Evolutionary conservation across 169 alveolate species (phyloP).

Genomic region (Babesia divergens): DNA sequence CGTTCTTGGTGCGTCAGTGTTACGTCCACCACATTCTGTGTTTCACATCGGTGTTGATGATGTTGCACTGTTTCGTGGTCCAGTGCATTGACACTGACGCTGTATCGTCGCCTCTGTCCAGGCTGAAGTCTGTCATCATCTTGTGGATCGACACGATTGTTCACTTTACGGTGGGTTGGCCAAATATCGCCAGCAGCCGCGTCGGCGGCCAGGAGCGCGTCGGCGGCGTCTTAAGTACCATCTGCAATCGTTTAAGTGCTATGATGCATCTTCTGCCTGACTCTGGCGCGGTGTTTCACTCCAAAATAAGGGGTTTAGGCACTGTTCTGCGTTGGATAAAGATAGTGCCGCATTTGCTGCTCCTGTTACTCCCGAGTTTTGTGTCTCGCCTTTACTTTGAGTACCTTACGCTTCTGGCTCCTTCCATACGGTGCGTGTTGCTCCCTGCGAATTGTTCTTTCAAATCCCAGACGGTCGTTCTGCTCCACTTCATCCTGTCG

Average conservation of each 20-base stretch:
- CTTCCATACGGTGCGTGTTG: slow-evolving; percentile 3
- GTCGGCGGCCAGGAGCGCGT: neutral
- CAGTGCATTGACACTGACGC: neutral
- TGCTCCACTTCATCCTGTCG: slow-evolving; percentile 12
- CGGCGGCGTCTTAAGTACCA: neutral
- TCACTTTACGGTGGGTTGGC: slow-evolving; percentile 27
- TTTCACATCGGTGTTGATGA: slow-evolving; percentile 2
- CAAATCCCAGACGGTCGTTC: slow-evolving; percentile 9
- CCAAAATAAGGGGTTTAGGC: neutral
- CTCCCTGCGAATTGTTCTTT: neutral
- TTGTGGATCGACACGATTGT: slow-evolving; percentile 5
- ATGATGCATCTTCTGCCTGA: neutral
- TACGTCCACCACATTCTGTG: slow-evolving; percentile 13
- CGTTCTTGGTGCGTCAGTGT: neutral
- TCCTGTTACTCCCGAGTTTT: slow-evolving; percentile 36
- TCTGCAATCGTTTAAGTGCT: neutral
- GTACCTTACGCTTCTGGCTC: slow-evolving; percentile 38
- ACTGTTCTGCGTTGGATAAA: slow-evolving; percentile 17
- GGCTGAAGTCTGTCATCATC: slow-evolving; percentile 10
- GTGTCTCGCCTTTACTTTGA: slow-evolving; percentile 36
- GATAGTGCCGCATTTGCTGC: slow-evolving; percentile 26
- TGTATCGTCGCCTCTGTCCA: neutral
- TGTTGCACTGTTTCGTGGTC: slow-evolving; percentile 17
- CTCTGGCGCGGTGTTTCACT: neutral
- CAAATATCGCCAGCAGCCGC: slow-evolving; percentile 27